Conservation (phyloP, 2,329 filamentous ascomycete species). For the Pseudogymnoascus sp. region DNA sequence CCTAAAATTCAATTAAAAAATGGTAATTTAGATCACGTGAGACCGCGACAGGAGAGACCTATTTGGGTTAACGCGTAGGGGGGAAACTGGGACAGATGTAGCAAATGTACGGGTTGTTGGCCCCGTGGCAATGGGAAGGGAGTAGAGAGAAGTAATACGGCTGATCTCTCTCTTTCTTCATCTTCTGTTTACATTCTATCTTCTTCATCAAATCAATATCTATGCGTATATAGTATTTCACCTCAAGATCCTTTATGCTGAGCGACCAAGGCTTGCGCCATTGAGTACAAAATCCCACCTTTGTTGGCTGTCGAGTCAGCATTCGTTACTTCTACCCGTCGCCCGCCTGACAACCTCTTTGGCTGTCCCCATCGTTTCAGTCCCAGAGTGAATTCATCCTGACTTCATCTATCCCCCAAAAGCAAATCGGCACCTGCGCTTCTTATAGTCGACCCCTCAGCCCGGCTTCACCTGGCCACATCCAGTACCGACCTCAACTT, state of each 20-base stretch:
- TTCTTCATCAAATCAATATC: background rate
- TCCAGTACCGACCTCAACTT: background rate
- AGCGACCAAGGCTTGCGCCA: background rate
- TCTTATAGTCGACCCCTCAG: background rate
- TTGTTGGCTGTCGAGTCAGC: constrained; percentile 5
- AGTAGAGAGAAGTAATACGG: background rate
- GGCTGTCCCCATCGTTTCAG: background rate
- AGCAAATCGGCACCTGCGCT: background rate
- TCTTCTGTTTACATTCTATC: background rate
- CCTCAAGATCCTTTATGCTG: background rate
- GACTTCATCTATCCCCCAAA: background rate
- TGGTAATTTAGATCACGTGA: background rate
- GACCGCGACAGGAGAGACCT: background rate
- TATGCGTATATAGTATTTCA: background rate
- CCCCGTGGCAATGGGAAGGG: background rate
- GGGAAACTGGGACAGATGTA: background rate
- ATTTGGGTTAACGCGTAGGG: constrained; percentile 8
- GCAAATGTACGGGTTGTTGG: background rate
- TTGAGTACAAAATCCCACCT: background rate
- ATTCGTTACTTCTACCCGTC: constrained; percentile 6
- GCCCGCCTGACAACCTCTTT: background rate
- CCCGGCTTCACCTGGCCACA: background rate
- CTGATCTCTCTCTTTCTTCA: background rate
- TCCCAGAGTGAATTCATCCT: background rate
- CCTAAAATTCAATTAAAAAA: background rate